Percentiles rank a stretch among this genome's conserved stretches.
Evolutionary conservation across 1,139 yeast species (phyloP).

Genomic region (Yamadazyma buinensis): DNA sequence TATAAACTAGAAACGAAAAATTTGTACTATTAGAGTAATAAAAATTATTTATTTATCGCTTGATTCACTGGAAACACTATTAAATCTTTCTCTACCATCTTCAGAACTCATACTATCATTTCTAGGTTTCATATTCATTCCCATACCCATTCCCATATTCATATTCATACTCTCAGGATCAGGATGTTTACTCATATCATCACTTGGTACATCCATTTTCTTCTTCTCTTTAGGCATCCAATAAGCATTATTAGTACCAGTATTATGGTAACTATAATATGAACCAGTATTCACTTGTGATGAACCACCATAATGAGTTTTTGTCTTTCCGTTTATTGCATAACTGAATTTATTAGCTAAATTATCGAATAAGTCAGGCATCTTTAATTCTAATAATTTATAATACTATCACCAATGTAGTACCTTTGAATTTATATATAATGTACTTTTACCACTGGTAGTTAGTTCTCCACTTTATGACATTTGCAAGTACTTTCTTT

Average conservation of each 20-base stretch:
- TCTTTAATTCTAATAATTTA: too few relatives aligned
- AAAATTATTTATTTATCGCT: too few relatives aligned
- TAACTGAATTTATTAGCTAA: constrained; percentile 30
- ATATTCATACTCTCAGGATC: constrained; percentile 2
- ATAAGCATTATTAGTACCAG: constrained; percentile 35
- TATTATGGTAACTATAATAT: constrained; percentile 34
- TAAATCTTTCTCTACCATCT: constrained; percentile 12
- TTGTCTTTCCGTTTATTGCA: constrained; percentile 33
- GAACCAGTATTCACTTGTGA: constrained; percentile 38
- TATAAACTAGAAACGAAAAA: too few relatives aligned
- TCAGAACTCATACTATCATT: constrained; percentile 20
- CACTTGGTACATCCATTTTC: background rate
- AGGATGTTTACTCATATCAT: constrained; percentile 1
- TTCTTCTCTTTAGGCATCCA: constrained; percentile 31
- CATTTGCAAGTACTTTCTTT: too few relatives aligned
- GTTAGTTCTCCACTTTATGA: too few relatives aligned
- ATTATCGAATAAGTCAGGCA: constrained; percentile 46
- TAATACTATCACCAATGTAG: too few relatives aligned
- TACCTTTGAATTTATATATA: too few relatives aligned
- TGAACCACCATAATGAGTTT: constrained; percentile 25
- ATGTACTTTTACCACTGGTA: too few relatives aligned
- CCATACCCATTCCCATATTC: background rate
- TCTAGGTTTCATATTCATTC: constrained; percentile 14
- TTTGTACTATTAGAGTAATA: too few relatives aligned
- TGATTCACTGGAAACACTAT: constrained; percentile 13